phyloP scores from a whole-genome alignment of 2,329 filamentous ascomycete species.

The Stagonosporopsis cucurbitacearum region DNA sequence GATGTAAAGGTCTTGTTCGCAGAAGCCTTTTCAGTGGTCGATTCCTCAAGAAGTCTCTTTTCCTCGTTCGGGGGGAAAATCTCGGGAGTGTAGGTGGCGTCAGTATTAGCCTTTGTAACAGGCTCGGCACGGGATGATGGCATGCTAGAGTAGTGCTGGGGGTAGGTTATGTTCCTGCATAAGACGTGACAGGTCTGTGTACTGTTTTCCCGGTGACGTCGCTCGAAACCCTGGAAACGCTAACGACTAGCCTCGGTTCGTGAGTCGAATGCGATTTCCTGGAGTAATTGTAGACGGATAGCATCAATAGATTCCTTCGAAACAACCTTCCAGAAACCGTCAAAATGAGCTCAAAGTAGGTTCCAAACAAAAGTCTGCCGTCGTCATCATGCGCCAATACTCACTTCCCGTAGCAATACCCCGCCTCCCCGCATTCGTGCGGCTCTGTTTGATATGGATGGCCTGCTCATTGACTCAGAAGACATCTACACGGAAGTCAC shows the following conservation, averaged over 20 bases:
- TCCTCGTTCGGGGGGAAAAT: conserved; percentile 46
- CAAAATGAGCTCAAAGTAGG: conserved; percentile 28
- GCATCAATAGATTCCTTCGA: background rate
- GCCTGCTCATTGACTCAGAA: conserved; percentile 91
- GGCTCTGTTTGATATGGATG: conserved; percentile 99
- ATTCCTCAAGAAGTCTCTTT: conserved; percentile 68
- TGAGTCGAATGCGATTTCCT: conserved; percentile 19
- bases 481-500: conserved; percentile 85
- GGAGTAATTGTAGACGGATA: background rate
- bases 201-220: conserved; percentile 35
- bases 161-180: background rate
- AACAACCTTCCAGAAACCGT: background rate
- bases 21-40: conserved; percentile 72
- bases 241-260: conserved; percentile 25
- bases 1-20: conserved; percentile 82
- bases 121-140: conserved; percentile 8
- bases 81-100: conserved; percentile 24
- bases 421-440: conserved; percentile 77
- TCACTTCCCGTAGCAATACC: conserved; percentile 17
- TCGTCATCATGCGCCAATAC: background rate
- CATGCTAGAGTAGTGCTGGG: conserved; percentile 12
- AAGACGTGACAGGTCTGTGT: background rate
- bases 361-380: background rate
- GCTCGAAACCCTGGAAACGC: conserved; percentile 17
- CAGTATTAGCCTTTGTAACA: conserved; percentile 2